Base-by-base conservation (phyloP, 1,139 yeast genomes). In the Diutina neorugosa region DNA sequence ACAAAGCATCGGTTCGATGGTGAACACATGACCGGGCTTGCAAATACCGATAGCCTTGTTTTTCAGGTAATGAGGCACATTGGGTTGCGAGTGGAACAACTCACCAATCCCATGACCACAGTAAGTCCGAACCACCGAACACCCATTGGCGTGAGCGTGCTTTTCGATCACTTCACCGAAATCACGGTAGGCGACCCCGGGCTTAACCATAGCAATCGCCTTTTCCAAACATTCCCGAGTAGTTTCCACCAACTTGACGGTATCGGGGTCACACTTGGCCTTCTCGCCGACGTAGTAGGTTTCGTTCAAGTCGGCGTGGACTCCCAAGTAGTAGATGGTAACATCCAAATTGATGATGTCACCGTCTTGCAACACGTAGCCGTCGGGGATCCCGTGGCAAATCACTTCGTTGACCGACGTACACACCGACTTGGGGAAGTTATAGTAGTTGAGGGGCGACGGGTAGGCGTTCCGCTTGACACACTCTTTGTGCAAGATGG, bases 1-100 rank as follows among this genome's bases (percentile, higher is more conserved):
- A 64, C 89, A 86, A 61, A 94, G 79, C 99, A 94, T 94, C 51
- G 99, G 99, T 69, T 94, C 99, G 56, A 94, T 90, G 20, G 99
- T 94, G 72, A 94, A 94, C 16, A 89, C 91, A 86, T 91, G 87
- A 20, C 99, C 99, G 19, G 96, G 91, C 65, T 89, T 89, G 70
- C 94, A 91, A 53, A 88, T 82, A 54, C 98, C 99, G 51, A 91
- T 78, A 6, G 96, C 90, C 72, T 93, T 93, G 71, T 91, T 94
- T 61, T 83, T 84, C 40, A 94, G 96, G 66, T 86, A 94, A 68
- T 94, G 99, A 5, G 98, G 97, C 54, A 94, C 81, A 60, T 83
- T 88, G 52, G 99, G 99, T 53, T 91, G 85, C 62, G 91, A 81
- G 69, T 94, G 99, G 81, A 94, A 94, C 57, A 84, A 76, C 56